Base-by-base conservation (phyloP, 164 flowering plant species). In the Akebia trifoliata region DNA sequence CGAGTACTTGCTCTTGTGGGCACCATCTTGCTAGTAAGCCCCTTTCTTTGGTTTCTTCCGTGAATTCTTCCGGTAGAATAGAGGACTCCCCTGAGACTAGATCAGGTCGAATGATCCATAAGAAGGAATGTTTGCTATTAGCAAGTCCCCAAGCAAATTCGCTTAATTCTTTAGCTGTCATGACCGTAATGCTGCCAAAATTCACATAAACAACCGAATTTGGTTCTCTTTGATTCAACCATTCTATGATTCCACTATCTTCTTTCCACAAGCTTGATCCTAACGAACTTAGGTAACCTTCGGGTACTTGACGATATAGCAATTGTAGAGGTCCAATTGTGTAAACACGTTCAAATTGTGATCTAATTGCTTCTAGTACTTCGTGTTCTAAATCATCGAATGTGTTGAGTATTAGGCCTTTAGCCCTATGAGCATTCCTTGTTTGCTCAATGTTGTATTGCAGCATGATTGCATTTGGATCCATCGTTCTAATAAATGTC, bases 81-180 rank as follows among this genome's bases (percentile, higher is more conserved):
- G 76, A 71, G 0, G 73, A 26, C 0, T 71, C 74, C 0, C 76
- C 80, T 11, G 43, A 28, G 0, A 82, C 75, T 4, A 76, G 24
- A 46, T 77, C 82, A 4, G 84, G 78, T 56, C 86, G 61, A 9
- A 77, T 72, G 7, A 79, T 49, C 82, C 86, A 77, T 54, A 79
- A 53, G 38, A 81, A 81, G 2, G 63, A 15, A 14, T 61, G 22
- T 6, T 69, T 55, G 55, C 75, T 76, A 56, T 78, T 74, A 1
- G 77, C 79, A 0, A 81, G 65, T 8, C 84, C 84, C 84, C 84
- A 79, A 2, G 84, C 78, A 17, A 79, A 72, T 50, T 81, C 84
- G 8, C 55, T 48, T 6, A 77, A 53, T 45, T 81, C 82, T 8
- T 68, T 28, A 0, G 53, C 22, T 1, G 77, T 63, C 73, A 78